phyloP scores from a whole-genome alignment of 2,329 filamentous ascomycete species.

The Fusarium sp. region DNA sequence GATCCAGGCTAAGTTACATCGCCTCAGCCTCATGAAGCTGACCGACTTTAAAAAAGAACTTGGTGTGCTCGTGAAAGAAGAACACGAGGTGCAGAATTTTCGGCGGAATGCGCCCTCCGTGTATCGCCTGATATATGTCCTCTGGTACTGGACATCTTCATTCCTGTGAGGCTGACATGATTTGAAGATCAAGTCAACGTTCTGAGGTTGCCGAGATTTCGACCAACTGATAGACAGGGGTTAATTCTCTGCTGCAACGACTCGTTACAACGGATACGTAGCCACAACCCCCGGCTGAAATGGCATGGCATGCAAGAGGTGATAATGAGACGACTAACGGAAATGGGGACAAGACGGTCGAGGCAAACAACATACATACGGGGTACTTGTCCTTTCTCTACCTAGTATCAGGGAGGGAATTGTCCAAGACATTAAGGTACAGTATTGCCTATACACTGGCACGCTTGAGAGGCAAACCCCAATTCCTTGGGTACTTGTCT shows the following conservation, averaged over 20 bases:
- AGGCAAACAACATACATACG: background rate
- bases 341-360: slow-evolving; percentile 25
- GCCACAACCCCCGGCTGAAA: slow-evolving; percentile 8
- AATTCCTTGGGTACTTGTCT: slow-evolving; percentile 16
- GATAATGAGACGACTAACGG: slow-evolving; percentile 21
- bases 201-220: slow-evolving; percentile 33
- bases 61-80: slow-evolving; percentile 25
- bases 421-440: background rate
- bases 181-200: slow-evolving; percentile 18
- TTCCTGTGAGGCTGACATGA: slow-evolving; percentile 36
- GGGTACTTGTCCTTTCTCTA: background rate
- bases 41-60: slow-evolving; percentile 23
- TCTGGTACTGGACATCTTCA: slow-evolving; percentile 10
- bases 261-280: slow-evolving; percentile 19
- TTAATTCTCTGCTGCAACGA: background rate
- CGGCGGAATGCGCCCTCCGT: slow-evolving; percentile 33
- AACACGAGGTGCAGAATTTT: slow-evolving; percentile 30
- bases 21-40: slow-evolving; percentile 30
- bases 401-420: slow-evolving; percentile 11
- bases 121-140: slow-evolving; percentile 29
- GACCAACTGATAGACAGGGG: slow-evolving; percentile 28
- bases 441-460: background rate
- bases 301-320: slow-evolving; percentile 24
- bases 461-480: slow-evolving; percentile 19
- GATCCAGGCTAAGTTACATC: background rate